A percentile compares a stretch with the other conserved stretches of the same genome.
Evolutionary conservation across 1,284 basidiomycete genomes (phyloP).

Genomic region (Ustilago cynodontis): DNA sequence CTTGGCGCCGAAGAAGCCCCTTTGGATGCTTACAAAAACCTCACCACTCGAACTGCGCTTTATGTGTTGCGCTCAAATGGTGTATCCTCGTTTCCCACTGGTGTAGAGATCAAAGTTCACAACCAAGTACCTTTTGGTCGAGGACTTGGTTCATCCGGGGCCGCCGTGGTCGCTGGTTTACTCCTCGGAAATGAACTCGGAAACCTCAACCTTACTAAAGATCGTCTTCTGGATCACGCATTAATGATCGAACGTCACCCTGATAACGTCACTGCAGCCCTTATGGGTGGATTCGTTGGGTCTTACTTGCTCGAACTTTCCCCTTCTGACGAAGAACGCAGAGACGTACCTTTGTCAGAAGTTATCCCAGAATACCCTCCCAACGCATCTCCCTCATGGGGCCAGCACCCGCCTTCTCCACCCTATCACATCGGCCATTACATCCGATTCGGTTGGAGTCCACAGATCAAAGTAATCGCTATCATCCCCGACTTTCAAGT

Average conservation of each 20-base stretch:
- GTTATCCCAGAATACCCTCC: slow-evolving; percentile 96
- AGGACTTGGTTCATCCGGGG: slow-evolving; percentile 95
- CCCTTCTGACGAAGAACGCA: slow-evolving; percentile 74
- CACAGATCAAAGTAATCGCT: slow-evolving; percentile 89
- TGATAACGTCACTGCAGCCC: slow-evolving; percentile 97
- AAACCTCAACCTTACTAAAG: slow-evolving; percentile 77
- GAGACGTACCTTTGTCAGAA: slow-evolving; percentile 92
- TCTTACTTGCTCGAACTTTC: slow-evolving; percentile 90
- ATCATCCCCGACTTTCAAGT: slow-evolving; percentile 97
- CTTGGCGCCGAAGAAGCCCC: slow-evolving; percentile 92
- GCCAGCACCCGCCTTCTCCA: slow-evolving; percentile 85
- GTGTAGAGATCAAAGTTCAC: slow-evolving; percentile 77
- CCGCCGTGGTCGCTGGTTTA: slow-evolving; percentile 96
- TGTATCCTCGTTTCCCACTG: slow-evolving; percentile 79
- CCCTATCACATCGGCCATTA: slow-evolving; percentile 94
- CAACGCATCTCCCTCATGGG: slow-evolving; percentile 92
- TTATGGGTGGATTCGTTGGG: slow-evolving; percentile 98
- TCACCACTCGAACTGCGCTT: slow-evolving; percentile 96
- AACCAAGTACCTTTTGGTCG: slow-evolving; percentile 98
- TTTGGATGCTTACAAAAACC: slow-evolving; percentile 94
- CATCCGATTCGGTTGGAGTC: slow-evolving; percentile 89
- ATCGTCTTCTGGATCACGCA: slow-evolving; percentile 91
- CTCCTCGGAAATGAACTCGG: slow-evolving; percentile 88
- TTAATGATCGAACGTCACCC: slow-evolving; percentile 99
- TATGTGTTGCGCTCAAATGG: slow-evolving; percentile 92